phyloP scores from a whole-genome alignment of 306 rosid species.

The Cucumis cinereus region DNA sequence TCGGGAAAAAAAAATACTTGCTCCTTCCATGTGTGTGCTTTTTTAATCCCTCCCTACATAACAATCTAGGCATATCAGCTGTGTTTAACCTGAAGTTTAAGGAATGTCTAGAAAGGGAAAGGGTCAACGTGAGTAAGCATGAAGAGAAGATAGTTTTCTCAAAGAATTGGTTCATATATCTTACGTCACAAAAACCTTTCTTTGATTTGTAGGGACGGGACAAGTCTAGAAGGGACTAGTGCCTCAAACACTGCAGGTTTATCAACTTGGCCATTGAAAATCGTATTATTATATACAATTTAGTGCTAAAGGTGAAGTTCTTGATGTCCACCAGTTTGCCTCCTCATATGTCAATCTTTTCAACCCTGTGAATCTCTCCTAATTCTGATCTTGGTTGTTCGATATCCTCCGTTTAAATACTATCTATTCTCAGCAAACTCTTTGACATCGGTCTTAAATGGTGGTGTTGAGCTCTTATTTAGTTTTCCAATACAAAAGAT shows the following conservation, averaged over 20 bases:
- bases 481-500: background rate
- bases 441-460: background rate
- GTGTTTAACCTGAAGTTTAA: background rate
- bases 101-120: background rate
- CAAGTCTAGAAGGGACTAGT: constrained; percentile 6
- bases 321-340: constrained; percentile 3
- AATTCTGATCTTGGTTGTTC: background rate
- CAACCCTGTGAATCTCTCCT: background rate
- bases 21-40: background rate
- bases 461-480: background rate
- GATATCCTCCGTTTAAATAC: background rate
- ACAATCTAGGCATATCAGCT: background rate
- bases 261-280: constrained; percentile 7
- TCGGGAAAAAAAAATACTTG: background rate
- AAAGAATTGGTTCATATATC: background rate
- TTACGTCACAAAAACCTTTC: background rate
- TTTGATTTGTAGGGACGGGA: constrained; percentile 4
- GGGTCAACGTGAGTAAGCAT: background rate
- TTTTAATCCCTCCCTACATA: background rate
- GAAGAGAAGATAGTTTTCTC: background rate
- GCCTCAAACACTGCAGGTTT: constrained; percentile 2
- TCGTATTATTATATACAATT: background rate
- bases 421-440: background rate
- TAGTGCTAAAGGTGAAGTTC: background rate
- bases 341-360: background rate